Evolutionary conservation across 169 alveolate genomes (phyloP).

Genomic region (Condylostoma magnum): DNA sequence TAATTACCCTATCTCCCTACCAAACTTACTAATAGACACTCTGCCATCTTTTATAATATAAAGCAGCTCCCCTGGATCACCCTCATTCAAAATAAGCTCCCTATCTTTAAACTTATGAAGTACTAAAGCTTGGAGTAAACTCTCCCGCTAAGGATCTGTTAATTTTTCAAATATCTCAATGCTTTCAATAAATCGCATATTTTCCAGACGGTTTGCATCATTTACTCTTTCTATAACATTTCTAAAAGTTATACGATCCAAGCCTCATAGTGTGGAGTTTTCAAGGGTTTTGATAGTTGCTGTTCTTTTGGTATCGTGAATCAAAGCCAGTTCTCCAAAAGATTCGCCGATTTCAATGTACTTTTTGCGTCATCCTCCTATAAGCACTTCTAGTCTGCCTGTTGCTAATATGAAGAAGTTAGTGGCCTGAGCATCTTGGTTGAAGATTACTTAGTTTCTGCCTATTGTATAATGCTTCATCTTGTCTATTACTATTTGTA

Average conservation of each 20-base stretch:
- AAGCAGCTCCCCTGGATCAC: slow-evolving; percentile 15
- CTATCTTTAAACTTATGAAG: slow-evolving; percentile 20
- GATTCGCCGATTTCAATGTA: slow-evolving; percentile 46
- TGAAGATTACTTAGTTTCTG: neutral
- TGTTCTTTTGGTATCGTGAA: slow-evolving; percentile 67
- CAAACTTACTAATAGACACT: slow-evolving; percentile 31
- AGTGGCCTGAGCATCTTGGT: neutral
- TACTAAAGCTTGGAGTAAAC: no score
- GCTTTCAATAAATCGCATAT: slow-evolving; percentile 34
- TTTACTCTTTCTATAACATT: slow-evolving; percentile 47
- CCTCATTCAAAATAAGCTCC: slow-evolving; percentile 30
- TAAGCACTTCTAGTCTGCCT: slow-evolving; percentile 42
- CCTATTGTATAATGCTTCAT: neutral
- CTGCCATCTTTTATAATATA: slow-evolving; percentile 6
- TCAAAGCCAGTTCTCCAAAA: slow-evolving; percentile 79
- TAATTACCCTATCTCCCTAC: slow-evolving; percentile 39
- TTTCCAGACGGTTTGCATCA: slow-evolving; percentile 40
- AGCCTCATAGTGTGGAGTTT: slow-evolving; percentile 46
- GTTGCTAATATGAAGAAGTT: slow-evolving; percentile 30
- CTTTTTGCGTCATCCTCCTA: slow-evolving; percentile 35
- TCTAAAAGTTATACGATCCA: slow-evolving; percentile 54
- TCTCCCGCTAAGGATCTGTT: neutral
- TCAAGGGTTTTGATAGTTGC: slow-evolving; percentile 58
- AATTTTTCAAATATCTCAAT: slow-evolving; percentile 35
- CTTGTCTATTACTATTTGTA: neutral